phyloP scores from a whole-genome alignment of 2,329 filamentous ascomycete species.

The Exophiala viscosa region DNA sequence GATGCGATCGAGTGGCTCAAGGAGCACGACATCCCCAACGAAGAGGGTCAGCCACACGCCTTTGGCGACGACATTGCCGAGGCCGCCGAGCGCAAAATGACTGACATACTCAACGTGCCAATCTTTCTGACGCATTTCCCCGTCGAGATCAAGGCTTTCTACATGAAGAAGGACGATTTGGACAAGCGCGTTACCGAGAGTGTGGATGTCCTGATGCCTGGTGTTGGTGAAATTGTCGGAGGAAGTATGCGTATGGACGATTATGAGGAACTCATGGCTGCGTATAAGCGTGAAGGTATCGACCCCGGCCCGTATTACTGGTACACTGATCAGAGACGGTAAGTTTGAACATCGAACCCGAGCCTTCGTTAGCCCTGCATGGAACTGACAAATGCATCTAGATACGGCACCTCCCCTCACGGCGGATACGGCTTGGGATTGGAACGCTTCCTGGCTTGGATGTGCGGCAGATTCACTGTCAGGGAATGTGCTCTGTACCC shows the following conservation, averaged over 20 bases:
- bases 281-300: constrained; percentile 83
- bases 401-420: constrained; percentile 84
- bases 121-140: constrained; percentile 98
- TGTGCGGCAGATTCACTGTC: constrained; percentile 64
- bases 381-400: constrained; percentile 10
- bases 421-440: constrained; percentile 90
- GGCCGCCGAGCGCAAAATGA: constrained; percentile 94
- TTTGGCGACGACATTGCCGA: constrained; percentile 99
- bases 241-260: constrained; percentile 95
- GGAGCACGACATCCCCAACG: constrained; percentile 82
- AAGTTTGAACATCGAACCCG: constrained; percentile 41
- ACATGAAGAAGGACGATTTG: constrained; percentile 85
- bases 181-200: constrained; percentile 86
- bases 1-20: constrained; percentile 94
- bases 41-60: constrained; percentile 74
- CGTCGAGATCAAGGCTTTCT: constrained; percentile 95
- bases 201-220: constrained; percentile 84
- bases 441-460: constrained; percentile 71
- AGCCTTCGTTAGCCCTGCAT: too few species aligned
- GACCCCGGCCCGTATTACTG: constrained; percentile 87
- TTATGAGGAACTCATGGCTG: constrained; percentile 82
- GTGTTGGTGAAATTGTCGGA: constrained; percentile 94
- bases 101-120: constrained; percentile 88
- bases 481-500: constrained; percentile 55
- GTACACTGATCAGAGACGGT: constrained; percentile 98